Evolutionary conservation across 2,329 filamentous ascomycete genomes (phyloP).

Genomic region (Grosmannia serpens): DNA sequence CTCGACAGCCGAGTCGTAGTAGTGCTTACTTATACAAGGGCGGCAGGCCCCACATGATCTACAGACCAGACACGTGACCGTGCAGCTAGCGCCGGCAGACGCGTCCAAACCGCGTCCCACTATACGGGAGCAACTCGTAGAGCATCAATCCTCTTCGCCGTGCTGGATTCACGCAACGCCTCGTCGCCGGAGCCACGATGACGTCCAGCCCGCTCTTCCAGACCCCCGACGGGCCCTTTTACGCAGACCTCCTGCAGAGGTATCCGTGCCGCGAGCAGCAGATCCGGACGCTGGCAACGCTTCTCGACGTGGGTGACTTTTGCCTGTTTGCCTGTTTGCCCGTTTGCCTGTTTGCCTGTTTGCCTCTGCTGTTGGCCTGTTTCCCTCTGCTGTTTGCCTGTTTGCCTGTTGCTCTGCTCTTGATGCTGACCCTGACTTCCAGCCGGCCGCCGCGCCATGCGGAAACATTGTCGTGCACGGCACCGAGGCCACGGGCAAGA

Average conservation of each 20-base stretch:
- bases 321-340: too few relatives aligned
- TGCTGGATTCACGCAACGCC: background rate
- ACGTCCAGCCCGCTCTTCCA: constrained; percentile 26
- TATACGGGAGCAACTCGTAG: too few relatives aligned
- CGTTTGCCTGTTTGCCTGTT: too few relatives aligned
- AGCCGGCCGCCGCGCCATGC: constrained; percentile 58
- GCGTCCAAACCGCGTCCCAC: too few relatives aligned
- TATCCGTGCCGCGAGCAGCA: constrained; percentile 49
- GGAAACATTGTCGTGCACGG: constrained; percentile 72
- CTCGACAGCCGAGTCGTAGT: too few relatives aligned
- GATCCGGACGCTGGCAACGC: constrained; percentile 44
- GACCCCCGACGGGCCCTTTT: constrained; percentile 39
- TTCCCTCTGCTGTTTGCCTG: too few relatives aligned
- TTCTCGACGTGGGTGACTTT: constrained; percentile 34
- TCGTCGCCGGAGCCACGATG: background rate
- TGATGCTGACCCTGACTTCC: background rate
- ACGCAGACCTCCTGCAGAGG: constrained; percentile 30
- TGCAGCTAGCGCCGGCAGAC: too few relatives aligned
- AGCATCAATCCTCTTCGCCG: too few relatives aligned
- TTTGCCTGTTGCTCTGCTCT: background rate
- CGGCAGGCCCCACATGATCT: too few relatives aligned
- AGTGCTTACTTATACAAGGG: too few relatives aligned
- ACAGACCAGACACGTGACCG: too few relatives aligned
- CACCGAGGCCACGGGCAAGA: constrained; percentile 79
- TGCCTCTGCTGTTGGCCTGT: too few relatives aligned